Evolutionary conservation across 176 grass and related monocot species (phyloP).

Genomic region (Oryza glumipatula): DNA sequence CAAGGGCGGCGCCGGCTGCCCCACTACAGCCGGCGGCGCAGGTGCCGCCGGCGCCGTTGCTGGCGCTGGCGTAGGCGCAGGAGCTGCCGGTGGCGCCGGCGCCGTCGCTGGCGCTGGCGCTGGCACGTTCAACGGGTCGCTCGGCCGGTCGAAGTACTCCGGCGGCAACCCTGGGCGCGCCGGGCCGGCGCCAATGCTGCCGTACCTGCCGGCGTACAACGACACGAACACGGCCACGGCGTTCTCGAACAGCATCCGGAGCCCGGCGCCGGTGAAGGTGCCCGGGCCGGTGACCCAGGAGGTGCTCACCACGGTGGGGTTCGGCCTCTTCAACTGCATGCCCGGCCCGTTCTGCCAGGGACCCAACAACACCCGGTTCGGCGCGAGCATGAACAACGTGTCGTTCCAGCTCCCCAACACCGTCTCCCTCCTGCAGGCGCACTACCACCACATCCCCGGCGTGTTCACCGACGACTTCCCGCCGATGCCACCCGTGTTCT

Average conservation of each 20-base stretch:
- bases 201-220: constrained; percentile 65
- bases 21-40: not conserved
- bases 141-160: not conserved
- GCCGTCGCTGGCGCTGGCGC: not conserved
- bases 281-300: constrained; percentile 71
- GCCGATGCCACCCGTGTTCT: constrained; percentile 60
- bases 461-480: constrained; percentile 89
- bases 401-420: constrained; percentile 72
- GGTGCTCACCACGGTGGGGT: constrained; percentile 69
- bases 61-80: not conserved
- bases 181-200: constrained; percentile 54
- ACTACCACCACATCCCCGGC: constrained; percentile 64
- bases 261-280: constrained; percentile 57
- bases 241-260: constrained; percentile 65
- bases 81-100: not conserved
- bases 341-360: constrained; percentile 61
- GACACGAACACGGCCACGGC: constrained; percentile 64
- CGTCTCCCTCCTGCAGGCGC: constrained; percentile 63
- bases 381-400: constrained; percentile 92
- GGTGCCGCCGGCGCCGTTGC: not conserved
- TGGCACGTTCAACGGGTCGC: constrained; percentile 39
- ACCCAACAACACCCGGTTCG: constrained; percentile 70
- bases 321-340: constrained; percentile 65
- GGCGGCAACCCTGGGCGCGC: constrained; percentile 25
- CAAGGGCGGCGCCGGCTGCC: constrained; percentile 42